Base-by-base conservation (phyloP, 2,329 filamentous ascomycete species). In the Aspergillus melleus region DNA sequence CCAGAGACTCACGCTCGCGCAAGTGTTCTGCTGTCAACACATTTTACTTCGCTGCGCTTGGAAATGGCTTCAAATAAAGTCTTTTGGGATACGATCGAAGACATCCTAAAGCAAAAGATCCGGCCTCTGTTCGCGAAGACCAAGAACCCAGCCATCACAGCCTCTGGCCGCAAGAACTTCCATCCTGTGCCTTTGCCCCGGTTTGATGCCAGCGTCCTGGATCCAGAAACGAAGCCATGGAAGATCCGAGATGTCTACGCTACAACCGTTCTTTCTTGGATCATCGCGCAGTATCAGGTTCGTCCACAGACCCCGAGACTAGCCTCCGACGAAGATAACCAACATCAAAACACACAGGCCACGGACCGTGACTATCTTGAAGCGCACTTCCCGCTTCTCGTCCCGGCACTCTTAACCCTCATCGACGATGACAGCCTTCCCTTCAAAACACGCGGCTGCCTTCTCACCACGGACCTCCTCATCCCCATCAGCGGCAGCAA, bases 131-230 rank as follows among this genome's bases (percentile, higher is more conserved):
- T 81, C 57, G 74, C 72, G 6, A 76, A 73, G 49, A 72, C 72
- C 6, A 76, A 72, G 54, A 79, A 77, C 55, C 73, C 76, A 5
- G 70, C 75, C 2, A 75, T 81, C 54, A 80, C 79, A 4, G 68
- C 72, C 11, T 73, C 74, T 16, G 79, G 78, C 11, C 76, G 79
- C 42, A 80, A 80, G 67, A 76, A 77, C 54, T 69, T 78, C 50
- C 74, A 80, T 58, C 74, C 76, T 12, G 61, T 74, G 16, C 70
- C 76, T 26, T 59, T 71, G 20, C 68, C 72, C 12, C 71, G 72
- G 30, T 78, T 78, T 59, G 75, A 78, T 42, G 66, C 66, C 9
- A 73, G 68, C 22, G 52, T 70, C 2, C 65, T 77, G 54, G 75
- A 78, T 50, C 70, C 72, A 10, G 70, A 74, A 19, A 63, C 70